Conservation (phyloP, 495 filamentous ascomycete species). For the Aspergillus conjunctus region DNA sequence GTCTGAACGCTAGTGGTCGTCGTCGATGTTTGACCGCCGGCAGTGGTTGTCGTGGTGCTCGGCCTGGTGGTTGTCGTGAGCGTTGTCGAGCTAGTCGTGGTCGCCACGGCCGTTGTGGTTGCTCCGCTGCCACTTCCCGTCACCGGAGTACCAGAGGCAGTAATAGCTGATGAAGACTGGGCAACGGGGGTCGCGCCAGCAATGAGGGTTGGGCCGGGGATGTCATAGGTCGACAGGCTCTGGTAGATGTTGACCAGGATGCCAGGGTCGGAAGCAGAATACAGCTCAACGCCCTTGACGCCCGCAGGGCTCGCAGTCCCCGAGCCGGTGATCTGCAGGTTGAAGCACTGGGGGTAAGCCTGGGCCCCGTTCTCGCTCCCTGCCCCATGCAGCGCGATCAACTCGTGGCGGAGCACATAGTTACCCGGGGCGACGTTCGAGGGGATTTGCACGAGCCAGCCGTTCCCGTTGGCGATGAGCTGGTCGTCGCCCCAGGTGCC, state of each 20-base stretch:
- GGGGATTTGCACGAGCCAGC: conserved; percentile 64
- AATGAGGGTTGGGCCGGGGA: conserved; percentile 52
- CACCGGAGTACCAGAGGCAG: conserved; percentile 16
- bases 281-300: conserved; percentile 55
- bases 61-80: conserved; percentile 15
- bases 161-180: conserved; percentile 18
- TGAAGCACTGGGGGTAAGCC: conserved; percentile 69
- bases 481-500: conserved; percentile 63
- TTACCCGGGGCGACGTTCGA: conserved; percentile 56
- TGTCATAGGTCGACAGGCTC: conserved; percentile 45
- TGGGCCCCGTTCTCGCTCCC: conserved; percentile 57
- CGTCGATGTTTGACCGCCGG: conserved; percentile 9
- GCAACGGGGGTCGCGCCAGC: neutral
- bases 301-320: conserved; percentile 55
- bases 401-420: conserved; percentile 70
- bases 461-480: conserved; percentile 60
- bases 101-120: neutral
- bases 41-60: conserved; percentile 7
- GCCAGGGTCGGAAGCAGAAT: conserved; percentile 51
- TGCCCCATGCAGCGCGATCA: conserved; percentile 65
- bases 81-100: neutral
- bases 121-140: neutral
- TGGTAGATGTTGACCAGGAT: conserved; percentile 64
- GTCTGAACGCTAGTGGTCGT: conserved; percentile 3
- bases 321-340: conserved; percentile 60